Evolutionary conservation across 345 rosid genomes (phyloP).

Genomic region (Boechera retrofracta): DNA sequence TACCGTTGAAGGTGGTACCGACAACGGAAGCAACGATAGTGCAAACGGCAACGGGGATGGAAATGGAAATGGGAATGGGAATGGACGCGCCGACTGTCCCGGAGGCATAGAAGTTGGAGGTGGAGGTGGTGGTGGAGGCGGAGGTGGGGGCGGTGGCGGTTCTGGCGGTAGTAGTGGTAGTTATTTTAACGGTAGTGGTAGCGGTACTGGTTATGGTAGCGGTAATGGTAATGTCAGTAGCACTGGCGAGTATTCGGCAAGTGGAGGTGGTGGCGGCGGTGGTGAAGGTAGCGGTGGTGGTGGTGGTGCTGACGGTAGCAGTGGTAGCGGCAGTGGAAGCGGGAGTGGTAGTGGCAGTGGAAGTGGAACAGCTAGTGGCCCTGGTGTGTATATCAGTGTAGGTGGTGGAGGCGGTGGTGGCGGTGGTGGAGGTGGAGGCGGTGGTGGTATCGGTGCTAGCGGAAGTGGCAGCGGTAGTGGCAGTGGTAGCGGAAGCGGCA

Average conservation of each 20-base stretch:
- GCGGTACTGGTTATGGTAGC: background rate
- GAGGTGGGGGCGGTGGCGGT: conserved; percentile 10
- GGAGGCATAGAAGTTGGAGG: conserved; percentile 12
- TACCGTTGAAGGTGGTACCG: background rate
- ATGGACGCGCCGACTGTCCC: conserved; percentile 1
- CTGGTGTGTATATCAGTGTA: background rate
- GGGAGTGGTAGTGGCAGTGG: conserved; percentile 10
- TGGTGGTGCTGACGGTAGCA: background rate
- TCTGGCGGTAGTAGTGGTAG: background rate
- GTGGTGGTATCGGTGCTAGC: background rate
- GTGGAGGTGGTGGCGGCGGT: conserved; percentile 4
- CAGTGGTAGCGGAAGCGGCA: background rate
- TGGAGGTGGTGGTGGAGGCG: conserved; percentile 28
- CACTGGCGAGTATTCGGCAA: background rate
- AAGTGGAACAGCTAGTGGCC: background rate
- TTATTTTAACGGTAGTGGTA: background rate
- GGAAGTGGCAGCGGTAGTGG: conserved; percentile 8
- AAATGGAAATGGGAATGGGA: conserved; percentile 4
- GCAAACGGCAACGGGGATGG: conserved; percentile 3
- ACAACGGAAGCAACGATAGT: background rate
- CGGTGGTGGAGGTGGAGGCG: conserved; percentile 12
- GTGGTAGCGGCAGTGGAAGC: conserved; percentile 3
- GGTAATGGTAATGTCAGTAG: background rate
- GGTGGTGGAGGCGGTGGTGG: background rate
- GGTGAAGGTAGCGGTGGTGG: conserved; percentile 20